Evolutionary conservation across 1,284 basidiomycete genomes (phyloP), one percentile per base, ranked within the genome.

Genomic region (Fistulina hepatica): DNA sequence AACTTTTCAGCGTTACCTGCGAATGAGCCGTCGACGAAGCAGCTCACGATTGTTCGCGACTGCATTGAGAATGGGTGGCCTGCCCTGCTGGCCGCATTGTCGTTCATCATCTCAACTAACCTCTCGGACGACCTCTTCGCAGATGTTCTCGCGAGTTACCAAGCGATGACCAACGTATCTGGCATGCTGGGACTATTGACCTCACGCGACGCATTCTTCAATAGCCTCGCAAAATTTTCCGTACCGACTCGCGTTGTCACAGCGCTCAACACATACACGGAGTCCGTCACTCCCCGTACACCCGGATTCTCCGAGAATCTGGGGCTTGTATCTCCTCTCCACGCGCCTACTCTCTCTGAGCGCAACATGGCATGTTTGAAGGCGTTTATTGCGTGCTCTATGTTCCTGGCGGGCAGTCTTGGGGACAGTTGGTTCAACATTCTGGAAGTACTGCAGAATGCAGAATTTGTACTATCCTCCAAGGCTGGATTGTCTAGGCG

Each of bases 131-230:
- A 88, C 37, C 69, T 93, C 5, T 94, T 94, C 52, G 78, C 80
- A 6, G 88, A 91, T 41, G 79, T 84, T 3, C 68, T 94, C 9
- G 69, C 78, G 2, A 81, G 81, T 39, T 77, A 88, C 47, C 84
- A 92, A 49, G 80, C 81, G 23, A 76, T 95, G 56, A 85, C 85
- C 3, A 83, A 86, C 40, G 86, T 89, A 1, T 81, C 88, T 21
- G 94, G 94, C n/a, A 83, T 88, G 56, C 73, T 97, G 9, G 76
- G 74, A 2, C 68, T 97, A 4, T 61, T 67, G 0, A 93, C 88
- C 0, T 89, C 92, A 0, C 75, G 94, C n/a, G 91, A 97, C 48
- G 89, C 91, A 0, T 88, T 97, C 58, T 76, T 97, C 50, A 84
- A 77, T 15, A 83, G 77, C 30, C 71, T 97, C 9, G 76, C 88